Base-by-base conservation (phyloP, 2,329 filamentous ascomycete species). In the Pseudomassariella vexata region DNA sequence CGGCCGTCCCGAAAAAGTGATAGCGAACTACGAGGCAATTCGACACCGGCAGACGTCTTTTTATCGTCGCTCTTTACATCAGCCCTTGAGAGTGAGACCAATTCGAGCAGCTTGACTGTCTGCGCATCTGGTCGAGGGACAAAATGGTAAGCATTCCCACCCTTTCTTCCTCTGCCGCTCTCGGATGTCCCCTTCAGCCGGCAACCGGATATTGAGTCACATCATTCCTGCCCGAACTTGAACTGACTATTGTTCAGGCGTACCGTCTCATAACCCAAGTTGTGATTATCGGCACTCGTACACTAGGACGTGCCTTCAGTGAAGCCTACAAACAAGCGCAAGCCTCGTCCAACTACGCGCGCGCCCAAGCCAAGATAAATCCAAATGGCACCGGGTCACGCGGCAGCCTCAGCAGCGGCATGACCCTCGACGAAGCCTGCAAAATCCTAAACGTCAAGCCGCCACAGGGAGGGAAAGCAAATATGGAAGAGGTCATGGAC, bases 291-390 rank as follows among this genome's bases (percentile, higher is more conserved):
- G 90, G 90, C 68, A 76, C 80, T 41, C 86, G 92, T 50, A 92
- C 96, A 48, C 78, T 98, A 59, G 88, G 89, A 44, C 86, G 89
- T 48, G 89, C 92, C 50, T 92, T 96, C 57, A 70, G 80, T 51
- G 92, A 95, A 66, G 92, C 92, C 45, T 98, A 94, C 68, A 88
- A 86, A 59, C 92, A 98, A 70, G 92, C 92, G 29, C 79, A 87
- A 37, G 90, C 90, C 20, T 83, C 88, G 4, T 85, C 83, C 41
- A 76, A 85, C 58, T 92, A 94, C 60, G 79, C 82, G 47, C 81
- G 81, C 44, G 78, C 85, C 32, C 79, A 82, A 45, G 73, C 73
- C 42, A 83, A 82, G 50, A 56, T 63, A 34, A 72, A 73, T 45
- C 62, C 63, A 36, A 62, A 59, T 46, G 53, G 46, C 24, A 46